A percentile compares a stretch with the other conserved stretches of the same genome.
Conservation (phyloP, 140 eudicot species). For the Artemisia princeps region DNA sequence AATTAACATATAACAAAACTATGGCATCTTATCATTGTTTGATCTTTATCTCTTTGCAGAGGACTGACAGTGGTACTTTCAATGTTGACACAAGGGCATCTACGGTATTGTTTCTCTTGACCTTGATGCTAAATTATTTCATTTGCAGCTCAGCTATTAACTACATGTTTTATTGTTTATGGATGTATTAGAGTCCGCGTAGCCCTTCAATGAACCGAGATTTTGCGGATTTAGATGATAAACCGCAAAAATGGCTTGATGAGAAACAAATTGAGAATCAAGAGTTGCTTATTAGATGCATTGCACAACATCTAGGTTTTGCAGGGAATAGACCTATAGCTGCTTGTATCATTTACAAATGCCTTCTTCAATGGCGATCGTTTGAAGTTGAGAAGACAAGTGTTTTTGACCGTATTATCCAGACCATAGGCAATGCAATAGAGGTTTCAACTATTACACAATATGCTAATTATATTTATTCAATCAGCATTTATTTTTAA, state of each 20-base stretch:
- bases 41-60: slow-evolving; percentile 43
- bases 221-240: slow-evolving; percentile 63
- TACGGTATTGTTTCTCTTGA: slow-evolving; percentile 34
- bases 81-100: slow-evolving; percentile 46
- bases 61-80: slow-evolving; percentile 60
- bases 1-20: slow-evolving; percentile 13
- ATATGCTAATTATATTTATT: not conserved
- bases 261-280: slow-evolving; percentile 90
- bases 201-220: slow-evolving; percentile 59
- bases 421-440: slow-evolving; percentile 79
- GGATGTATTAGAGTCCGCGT: slow-evolving; percentile 51
- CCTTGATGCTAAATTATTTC: not conserved
- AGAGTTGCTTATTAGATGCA: slow-evolving; percentile 72
- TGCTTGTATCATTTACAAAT: slow-evolving; percentile 83
- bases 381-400: slow-evolving; percentile 92
- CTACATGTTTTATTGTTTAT: slow-evolving; percentile 11
- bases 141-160: slow-evolving; percentile 3
- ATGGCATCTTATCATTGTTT: not conserved
- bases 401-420: slow-evolving; percentile 82
- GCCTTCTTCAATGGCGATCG: slow-evolving; percentile 96
- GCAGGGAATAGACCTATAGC: slow-evolving; percentile 74
- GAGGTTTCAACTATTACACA: slow-evolving; percentile 48
- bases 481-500: not conserved
- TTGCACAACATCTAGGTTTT: slow-evolving; percentile 74
- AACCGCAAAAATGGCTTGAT: slow-evolving; percentile 84